phyloP scores from a whole-genome alignment of 495 filamentous ascomycete genomes.

The Xylaria castorea region DNA sequence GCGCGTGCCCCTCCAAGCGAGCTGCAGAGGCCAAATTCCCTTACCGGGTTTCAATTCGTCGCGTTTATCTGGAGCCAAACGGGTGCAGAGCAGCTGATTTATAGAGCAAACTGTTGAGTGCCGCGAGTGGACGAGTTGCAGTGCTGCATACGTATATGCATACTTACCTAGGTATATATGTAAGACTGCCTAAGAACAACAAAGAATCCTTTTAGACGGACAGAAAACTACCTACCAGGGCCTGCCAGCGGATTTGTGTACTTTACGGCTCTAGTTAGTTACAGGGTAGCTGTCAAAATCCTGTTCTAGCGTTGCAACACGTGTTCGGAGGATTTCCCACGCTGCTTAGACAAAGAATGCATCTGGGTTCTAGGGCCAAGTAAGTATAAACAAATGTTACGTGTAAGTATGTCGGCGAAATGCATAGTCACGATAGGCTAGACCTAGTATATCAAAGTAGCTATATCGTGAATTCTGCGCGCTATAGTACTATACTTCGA shows the following conservation, averaged over 20 bases:
- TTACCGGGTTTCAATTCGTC: background rate
- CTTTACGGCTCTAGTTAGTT: conserved; percentile 3
- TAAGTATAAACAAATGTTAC: background rate
- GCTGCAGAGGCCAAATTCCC: background rate
- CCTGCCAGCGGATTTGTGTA: conserved; percentile 1
- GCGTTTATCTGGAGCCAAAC: background rate
- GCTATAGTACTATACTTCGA: background rate
- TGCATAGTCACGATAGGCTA: background rate
- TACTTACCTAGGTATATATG: background rate
- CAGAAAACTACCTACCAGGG: background rate
- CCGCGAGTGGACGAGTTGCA: background rate
- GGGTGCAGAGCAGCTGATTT: background rate
- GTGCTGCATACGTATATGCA: background rate
- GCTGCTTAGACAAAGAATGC: background rate
- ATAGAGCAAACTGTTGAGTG: conserved; percentile 3
- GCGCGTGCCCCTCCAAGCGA: conserved; percentile 6
- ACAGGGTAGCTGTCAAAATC: conserved; percentile 13
- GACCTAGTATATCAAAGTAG: background rate
- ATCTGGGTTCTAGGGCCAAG: background rate
- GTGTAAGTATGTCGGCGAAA: background rate
- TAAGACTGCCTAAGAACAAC: background rate
- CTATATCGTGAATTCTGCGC: background rate
- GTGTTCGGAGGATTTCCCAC: conserved; percentile 24
- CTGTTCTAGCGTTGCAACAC: conserved; percentile 15
- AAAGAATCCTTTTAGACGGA: background rate